Evolutionary conservation across 208 protist species (phyloP).

Genomic region (Leishmania turanica): DNA sequence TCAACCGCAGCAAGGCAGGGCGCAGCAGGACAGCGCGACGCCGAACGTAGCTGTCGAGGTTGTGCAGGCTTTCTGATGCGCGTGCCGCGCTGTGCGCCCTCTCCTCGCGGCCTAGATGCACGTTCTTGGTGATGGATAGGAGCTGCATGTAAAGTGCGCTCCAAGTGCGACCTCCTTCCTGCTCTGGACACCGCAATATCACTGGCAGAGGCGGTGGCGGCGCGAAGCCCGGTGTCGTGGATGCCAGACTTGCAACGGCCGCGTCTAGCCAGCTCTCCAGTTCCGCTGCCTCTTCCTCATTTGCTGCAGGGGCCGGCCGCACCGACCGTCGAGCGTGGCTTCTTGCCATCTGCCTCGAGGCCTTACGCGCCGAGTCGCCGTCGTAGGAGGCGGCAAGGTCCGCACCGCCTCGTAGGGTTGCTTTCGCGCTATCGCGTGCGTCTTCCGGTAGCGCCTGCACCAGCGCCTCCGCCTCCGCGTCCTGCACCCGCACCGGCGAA

Average conservation of each 20-base stretch:
- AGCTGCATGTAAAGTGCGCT: background rate
- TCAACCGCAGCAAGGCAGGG: conserved; percentile 1
- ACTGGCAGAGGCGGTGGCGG: conserved; percentile 6
- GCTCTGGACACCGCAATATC: background rate
- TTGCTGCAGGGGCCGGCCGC: background rate
- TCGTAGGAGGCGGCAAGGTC: background rate
- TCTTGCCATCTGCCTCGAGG: background rate
- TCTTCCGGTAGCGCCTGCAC: conserved; percentile 13
- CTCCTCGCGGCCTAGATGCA: background rate
- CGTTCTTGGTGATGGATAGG: background rate
- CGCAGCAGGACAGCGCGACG: background rate
- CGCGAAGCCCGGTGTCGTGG: background rate
- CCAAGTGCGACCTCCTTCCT: background rate
- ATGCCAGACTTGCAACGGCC: background rate
- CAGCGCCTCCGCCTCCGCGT: conserved; percentile 16
- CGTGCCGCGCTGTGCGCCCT: background rate
- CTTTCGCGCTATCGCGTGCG: background rate
- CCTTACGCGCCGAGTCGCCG: background rate
- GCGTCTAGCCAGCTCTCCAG: background rate
- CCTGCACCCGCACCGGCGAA: background rate
- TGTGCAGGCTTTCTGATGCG: background rate
- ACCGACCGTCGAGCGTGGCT: background rate
- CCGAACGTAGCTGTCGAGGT: background rate
- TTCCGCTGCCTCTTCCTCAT: background rate
- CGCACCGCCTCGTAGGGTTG: background rate